Percentiles rank a stretch among this genome's conserved stretches.
Conservation (phyloP, 2,329 filamentous ascomycete species). For the Ophiocordyceps australis region DNA sequence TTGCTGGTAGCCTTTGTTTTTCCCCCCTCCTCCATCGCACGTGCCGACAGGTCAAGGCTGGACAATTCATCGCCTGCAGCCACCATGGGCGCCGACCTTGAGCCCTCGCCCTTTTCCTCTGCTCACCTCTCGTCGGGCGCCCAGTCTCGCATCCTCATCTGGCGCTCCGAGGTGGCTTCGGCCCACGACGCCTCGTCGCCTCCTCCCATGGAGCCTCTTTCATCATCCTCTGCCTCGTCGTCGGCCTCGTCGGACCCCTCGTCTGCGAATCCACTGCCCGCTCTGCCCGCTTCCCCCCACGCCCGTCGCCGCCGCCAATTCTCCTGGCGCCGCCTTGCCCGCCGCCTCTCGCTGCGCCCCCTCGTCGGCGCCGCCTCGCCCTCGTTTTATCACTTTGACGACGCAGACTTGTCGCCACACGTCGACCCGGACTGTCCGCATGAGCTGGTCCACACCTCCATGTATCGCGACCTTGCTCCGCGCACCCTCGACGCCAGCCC, state of each 20-base stretch:
- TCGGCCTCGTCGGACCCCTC: constrained; percentile 10
- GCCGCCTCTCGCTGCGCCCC: constrained; percentile 5
- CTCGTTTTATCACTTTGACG: constrained; percentile 2
- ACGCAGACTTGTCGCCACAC: no score
- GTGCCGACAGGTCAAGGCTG: no score
- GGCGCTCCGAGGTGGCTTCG: constrained; percentile 28
- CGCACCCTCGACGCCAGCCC: constrained; percentile 4
- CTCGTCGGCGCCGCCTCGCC: constrained; percentile 3
- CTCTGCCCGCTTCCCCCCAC: constrained; percentile 12
- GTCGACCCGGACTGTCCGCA: constrained; percentile 2
- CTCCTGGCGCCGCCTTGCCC: constrained; percentile 7
- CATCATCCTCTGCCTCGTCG: constrained; percentile 9
- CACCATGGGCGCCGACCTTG: neutral
- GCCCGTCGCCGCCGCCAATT: constrained; percentile 8
- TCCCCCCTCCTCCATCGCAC: no score
- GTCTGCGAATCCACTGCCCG: constrained; percentile 4
- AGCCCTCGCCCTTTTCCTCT: constrained; percentile 4
- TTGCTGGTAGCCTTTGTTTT: no score
- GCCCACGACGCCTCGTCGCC: constrained; percentile 9
- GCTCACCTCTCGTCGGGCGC: constrained; percentile 13
- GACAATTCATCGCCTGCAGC: no score
- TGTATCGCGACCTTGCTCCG: constrained; percentile 12
- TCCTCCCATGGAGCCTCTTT: no score
- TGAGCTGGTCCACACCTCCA: constrained; percentile 11
- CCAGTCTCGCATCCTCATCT: constrained; percentile 25